Evolutionary conservation across 257 asterid genomes (phyloP).

Genomic region (Ballota nigra): DNA sequence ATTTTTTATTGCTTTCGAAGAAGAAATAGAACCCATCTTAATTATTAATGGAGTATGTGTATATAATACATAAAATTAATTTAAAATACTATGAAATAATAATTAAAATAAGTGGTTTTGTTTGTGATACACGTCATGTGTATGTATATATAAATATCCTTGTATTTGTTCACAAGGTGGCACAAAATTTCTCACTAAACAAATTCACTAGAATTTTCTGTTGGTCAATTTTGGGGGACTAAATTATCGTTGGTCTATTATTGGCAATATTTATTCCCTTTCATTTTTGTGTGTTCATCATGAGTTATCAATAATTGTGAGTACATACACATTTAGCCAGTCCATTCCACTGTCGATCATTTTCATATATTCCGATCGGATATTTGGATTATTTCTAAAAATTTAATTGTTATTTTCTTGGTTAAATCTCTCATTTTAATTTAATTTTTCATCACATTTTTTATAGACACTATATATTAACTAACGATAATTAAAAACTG

Average conservation of each 20-base stretch:
- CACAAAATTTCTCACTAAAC: neutral
- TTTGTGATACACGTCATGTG: neutral
- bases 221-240: slow-evolving; percentile 15
- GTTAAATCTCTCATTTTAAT: neutral
- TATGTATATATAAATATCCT: neutral
- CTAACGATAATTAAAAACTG: no score
- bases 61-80: no score
- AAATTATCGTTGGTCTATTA: neutral
- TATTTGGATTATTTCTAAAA: no score
- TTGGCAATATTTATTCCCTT: neutral
- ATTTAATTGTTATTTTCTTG: no score
- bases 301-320: neutral
- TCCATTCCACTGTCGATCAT: neutral
- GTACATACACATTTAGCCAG: neutral
- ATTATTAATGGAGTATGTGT: no score
- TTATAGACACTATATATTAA: no score
- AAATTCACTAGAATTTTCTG: neutral
- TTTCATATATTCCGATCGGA: neutral
- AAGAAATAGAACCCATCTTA: neutral
- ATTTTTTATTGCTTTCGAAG: no score
- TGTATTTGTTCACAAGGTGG: neutral
- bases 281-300: neutral
- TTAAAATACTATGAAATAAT: no score
- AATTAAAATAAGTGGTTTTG: neutral
- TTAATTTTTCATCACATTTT: neutral